A percentile compares a stretch with the other conserved stretches of the same genome.
Evolutionary conservation across 352 stramenopile species (phyloP).

Genomic region (Globisporangium lucens): DNA sequence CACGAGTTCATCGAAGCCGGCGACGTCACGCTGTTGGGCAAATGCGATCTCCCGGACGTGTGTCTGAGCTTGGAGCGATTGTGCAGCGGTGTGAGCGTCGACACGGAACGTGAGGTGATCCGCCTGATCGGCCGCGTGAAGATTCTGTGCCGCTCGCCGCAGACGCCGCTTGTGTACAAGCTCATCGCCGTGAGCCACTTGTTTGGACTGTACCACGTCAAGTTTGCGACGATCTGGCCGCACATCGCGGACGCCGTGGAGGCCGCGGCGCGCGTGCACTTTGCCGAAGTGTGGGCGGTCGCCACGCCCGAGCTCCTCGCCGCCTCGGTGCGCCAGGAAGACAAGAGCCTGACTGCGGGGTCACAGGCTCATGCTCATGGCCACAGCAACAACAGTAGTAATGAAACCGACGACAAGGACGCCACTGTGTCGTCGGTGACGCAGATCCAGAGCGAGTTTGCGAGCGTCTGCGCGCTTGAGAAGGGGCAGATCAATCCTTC

Average conservation of each 20-base stretch:
- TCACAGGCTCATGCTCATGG: neutral
- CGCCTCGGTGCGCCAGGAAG: conserved; percentile 44
- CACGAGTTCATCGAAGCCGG: conserved; percentile 48
- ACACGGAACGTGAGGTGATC: conserved; percentile 82
- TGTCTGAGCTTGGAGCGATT: conserved; percentile 63
- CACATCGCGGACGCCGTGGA: conserved; percentile 76
- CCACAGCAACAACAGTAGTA: neutral
- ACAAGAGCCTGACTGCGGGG: conserved; percentile 6
- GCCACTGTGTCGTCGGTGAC: neutral
- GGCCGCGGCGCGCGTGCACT: conserved; percentile 45
- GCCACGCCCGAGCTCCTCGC: conserved; percentile 50
- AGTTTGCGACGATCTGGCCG: conserved; percentile 85
- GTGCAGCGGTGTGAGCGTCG: conserved; percentile 51
- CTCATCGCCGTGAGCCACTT: conserved; percentile 69
- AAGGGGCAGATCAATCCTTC: conserved; percentile 36
- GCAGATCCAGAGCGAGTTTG: conserved; percentile 57
- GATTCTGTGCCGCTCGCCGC: conserved; percentile 60
- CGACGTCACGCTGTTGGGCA: conserved; percentile 39
- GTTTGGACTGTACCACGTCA: conserved; percentile 85
- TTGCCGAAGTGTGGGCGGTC: conserved; percentile 62
- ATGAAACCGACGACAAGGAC: neutral
- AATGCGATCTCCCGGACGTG: conserved; percentile 68
- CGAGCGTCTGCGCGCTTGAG: conserved; percentile 53
- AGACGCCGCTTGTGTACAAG: conserved; percentile 82
- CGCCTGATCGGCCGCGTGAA: conserved; percentile 78